Conservation (phyloP, 1,284 basidiomycete genomes). For the Apiotrichum domesticum region DNA sequence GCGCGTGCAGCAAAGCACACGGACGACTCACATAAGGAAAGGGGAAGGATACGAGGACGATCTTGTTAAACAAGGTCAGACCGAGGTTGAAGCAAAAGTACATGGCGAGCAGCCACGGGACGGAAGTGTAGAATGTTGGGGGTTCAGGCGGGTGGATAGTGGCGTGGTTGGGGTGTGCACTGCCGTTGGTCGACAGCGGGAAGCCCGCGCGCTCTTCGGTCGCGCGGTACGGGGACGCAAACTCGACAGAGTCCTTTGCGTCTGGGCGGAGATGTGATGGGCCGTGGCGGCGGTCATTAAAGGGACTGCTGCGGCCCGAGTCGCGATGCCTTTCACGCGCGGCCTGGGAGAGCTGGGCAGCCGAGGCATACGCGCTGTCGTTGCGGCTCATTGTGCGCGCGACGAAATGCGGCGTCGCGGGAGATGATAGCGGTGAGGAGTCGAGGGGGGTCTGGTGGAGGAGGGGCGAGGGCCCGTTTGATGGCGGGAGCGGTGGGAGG, state of each 20-base stretch:
- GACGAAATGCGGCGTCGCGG: neutral
- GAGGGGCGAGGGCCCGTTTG: neutral
- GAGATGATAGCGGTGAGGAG: too few species aligned
- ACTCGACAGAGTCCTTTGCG: slow-evolving; percentile 6
- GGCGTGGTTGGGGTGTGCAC: neutral
- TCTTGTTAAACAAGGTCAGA: slow-evolving; percentile 88
- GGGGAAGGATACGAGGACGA: slow-evolving; percentile 78
- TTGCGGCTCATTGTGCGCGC: neutral
- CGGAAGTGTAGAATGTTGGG: slow-evolving; percentile 27
- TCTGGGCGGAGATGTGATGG: neutral
- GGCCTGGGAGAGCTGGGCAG: neutral
- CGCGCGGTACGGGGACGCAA: slow-evolving; percentile 4
- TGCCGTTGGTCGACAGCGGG: slow-evolving; percentile 7
- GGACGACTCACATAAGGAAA: slow-evolving; percentile 63
- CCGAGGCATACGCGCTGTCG: neutral
- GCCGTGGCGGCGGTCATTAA: too few species aligned
- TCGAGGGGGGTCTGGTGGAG: neutral
- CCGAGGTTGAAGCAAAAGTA: slow-evolving; percentile 86
- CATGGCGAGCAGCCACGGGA: slow-evolving; percentile 60
- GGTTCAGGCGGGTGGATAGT: neutral
- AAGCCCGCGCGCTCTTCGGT: neutral
- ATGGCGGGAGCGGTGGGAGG: neutral
- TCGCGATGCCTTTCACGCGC: too few species aligned
- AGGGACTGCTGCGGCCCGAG: neutral
- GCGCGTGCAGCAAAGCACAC: neutral